Conservation (phyloP, 345 rosid genomes). For the Xanthoceras sorbifolium region DNA sequence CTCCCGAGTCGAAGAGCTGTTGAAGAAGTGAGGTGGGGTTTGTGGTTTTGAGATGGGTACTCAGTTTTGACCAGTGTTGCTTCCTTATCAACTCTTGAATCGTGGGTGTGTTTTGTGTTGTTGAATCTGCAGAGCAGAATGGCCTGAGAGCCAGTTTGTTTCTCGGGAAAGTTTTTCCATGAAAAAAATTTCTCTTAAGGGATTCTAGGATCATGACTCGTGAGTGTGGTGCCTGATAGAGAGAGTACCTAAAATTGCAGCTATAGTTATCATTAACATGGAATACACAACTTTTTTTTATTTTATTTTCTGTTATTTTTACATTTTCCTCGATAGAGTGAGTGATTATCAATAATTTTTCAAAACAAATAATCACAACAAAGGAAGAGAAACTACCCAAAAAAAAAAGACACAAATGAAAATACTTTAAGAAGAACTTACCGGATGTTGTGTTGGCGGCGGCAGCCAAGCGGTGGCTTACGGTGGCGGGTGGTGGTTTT, state of each 20-base stretch:
- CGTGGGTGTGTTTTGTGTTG: slow-evolving; percentile 12
- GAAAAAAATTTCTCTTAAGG: slow-evolving; percentile 2
- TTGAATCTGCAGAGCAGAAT: slow-evolving; percentile 25
- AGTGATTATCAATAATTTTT: neutral
- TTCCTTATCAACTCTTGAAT: slow-evolving; percentile 50
- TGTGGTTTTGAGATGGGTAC: slow-evolving; percentile 32
- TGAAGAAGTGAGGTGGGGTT: slow-evolving; percentile 41
- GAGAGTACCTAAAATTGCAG: neutral
- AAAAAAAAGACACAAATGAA: neutral
- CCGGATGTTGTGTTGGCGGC: neutral
- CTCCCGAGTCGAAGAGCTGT: slow-evolving; percentile 50
- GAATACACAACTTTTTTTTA: neutral
- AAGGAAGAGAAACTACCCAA: neutral
- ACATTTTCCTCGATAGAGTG: neutral
- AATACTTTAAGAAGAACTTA: neutral
- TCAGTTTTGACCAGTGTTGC: slow-evolving; percentile 67
- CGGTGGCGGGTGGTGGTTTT: neutral
- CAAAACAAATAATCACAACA: neutral
- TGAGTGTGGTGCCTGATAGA: neutral
- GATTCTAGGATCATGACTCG: neutral
- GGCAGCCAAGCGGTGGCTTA: neutral
- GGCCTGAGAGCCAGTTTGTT: slow-evolving; percentile 22
- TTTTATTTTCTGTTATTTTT: no score
- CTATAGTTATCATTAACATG: neutral
- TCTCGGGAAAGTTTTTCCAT: slow-evolving; percentile 17